Base-by-base conservation (phyloP, 352 stramenopile species). In the Phytophthora syringae region DNA sequence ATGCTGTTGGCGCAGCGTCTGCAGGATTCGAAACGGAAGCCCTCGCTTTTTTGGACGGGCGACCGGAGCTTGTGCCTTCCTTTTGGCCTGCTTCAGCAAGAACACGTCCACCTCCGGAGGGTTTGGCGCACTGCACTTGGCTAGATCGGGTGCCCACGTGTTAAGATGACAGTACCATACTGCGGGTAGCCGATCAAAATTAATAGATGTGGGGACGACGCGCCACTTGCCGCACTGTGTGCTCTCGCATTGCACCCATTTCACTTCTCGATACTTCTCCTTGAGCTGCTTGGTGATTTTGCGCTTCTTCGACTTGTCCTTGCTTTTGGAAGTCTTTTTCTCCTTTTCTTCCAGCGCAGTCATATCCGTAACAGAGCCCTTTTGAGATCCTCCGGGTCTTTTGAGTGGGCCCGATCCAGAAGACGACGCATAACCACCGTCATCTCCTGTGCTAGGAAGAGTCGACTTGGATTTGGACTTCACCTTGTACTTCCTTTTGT, bases 181-280 rank as follows among this genome's bases (percentile, higher is more conserved):
- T 5, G 97, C 84, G 10, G 96, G 96, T 21, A 99, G 78, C 21
- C 79, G 73, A 34, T 92, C 84, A 20, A 93, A 86, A 50, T 98
- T 84, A 51, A 98, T 92, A n/a, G 76, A 85, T n/a, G 77, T 73
- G 10, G 97, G 94, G 34, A 99, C 84, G 28, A 98, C 87, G 25
- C 97, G 93, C 97, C 97, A 99, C 70, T 99, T 99, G 5, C 82
- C 79, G 70, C 97, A 99, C 21, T 89, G 71, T 57, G 93, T 95
- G 43, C 70, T 87, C 48, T 99, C 97, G 64, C 97, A 99, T 76
- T 98, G 95, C 2, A 99, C 97, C 97, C 97, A 99, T 59, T 92
- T 90, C 34, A 93, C 74, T 47, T 96, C 84, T 24, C 79, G 77
- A 34, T 94, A 90, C 52, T 94, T 93, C 36, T 94, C 85, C 69